Evolutionary conservation across 1,139 yeast genomes (phyloP).

Genomic region (Suhomyces yuchorum): DNA sequence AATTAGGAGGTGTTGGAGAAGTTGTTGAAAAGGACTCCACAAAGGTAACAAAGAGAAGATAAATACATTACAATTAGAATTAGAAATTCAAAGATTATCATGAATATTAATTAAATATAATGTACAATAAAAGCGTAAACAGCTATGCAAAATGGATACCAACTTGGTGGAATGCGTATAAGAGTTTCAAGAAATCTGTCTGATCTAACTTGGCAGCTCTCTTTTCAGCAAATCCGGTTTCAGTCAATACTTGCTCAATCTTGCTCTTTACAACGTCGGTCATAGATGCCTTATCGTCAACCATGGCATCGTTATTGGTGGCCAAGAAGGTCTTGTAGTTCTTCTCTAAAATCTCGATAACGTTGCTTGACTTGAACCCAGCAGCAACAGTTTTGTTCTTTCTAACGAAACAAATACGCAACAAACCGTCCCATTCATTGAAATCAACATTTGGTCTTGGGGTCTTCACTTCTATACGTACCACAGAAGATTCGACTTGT

Average conservation of each 20-base stretch:
- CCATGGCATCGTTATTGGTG: constrained; percentile 51
- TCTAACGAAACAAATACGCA: constrained; percentile 87
- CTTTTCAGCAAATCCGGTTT: constrained; percentile 79
- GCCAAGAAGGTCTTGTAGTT: constrained; percentile 84
- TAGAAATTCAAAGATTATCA: not conserved
- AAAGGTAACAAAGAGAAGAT: constrained; percentile 45
- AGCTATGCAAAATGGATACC: constrained; percentile 90
- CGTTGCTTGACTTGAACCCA: constrained; percentile 82
- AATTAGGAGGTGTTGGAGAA: constrained; percentile 88
- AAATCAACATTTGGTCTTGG: constrained; percentile 94
- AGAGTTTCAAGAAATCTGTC: constrained; percentile 82
- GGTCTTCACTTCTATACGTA: constrained; percentile 83
- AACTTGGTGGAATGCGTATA: constrained; percentile 94
- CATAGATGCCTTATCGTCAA: constrained; percentile 50
- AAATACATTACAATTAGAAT: constrained; percentile 9
- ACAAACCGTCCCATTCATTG: constrained; percentile 95
- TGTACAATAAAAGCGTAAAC: constrained; percentile 8
- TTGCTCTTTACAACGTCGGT: constrained; percentile 55
- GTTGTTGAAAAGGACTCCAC: constrained; percentile 78
- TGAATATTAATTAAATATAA: constrained; percentile 2
- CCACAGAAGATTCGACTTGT: constrained; percentile 95
- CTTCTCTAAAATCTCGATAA: constrained; percentile 81
- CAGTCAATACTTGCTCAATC: constrained; percentile 66
- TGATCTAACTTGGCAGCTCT: constrained; percentile 96
- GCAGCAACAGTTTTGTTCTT: constrained; percentile 93